Evolutionary conservation across 345 rosid species (phyloP).

Genomic region (Microthlaspi erraticum): DNA sequence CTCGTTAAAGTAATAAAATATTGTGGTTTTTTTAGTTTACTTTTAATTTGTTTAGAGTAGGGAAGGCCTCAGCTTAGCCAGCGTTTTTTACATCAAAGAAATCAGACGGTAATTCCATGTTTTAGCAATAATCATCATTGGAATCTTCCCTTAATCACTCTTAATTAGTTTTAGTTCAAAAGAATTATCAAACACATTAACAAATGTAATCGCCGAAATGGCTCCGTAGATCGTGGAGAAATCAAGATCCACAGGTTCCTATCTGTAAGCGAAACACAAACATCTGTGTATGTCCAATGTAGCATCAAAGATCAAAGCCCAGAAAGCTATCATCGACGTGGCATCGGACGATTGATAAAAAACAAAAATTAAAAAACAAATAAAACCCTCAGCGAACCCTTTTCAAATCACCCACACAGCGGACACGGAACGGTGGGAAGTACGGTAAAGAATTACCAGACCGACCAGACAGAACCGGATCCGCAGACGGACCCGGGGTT

Average conservation of each 20-base stretch:
- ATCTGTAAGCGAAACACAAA: slow-evolving; percentile 56
- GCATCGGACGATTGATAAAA: slow-evolving; percentile 47
- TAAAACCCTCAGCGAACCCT: slow-evolving; percentile 46
- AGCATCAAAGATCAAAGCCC: slow-evolving; percentile 58
- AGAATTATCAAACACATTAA: background rate
- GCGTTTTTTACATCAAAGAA: slow-evolving; percentile 35
- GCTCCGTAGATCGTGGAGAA: slow-evolving; percentile 23
- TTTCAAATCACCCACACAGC: slow-evolving; percentile 49
- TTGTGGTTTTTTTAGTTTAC: too few species aligned
- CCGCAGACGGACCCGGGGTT: slow-evolving; percentile 2
- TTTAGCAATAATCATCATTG: slow-evolving; percentile 30
- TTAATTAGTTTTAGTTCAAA: background rate
- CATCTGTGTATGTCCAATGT: slow-evolving; percentile 53
- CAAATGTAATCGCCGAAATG: slow-evolving; percentile 43
- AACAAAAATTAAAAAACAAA: background rate
- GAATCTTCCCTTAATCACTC: background rate
- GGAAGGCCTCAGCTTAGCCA: slow-evolving; percentile 35
- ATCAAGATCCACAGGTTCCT: slow-evolving; percentile 61
- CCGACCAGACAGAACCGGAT: background rate
- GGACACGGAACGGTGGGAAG: slow-evolving; percentile 35
- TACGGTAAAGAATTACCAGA: background rate
- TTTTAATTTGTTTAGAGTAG: too few species aligned
- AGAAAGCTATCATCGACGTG: slow-evolving; percentile 48
- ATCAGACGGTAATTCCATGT: slow-evolving; percentile 92
- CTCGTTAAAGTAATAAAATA: too few species aligned